A percentile compares a stretch with the other conserved stretches of the same genome.
phyloP scores from a whole-genome alignment of 163 green algal genomes.

The Scenedesmus sp. region DNA sequence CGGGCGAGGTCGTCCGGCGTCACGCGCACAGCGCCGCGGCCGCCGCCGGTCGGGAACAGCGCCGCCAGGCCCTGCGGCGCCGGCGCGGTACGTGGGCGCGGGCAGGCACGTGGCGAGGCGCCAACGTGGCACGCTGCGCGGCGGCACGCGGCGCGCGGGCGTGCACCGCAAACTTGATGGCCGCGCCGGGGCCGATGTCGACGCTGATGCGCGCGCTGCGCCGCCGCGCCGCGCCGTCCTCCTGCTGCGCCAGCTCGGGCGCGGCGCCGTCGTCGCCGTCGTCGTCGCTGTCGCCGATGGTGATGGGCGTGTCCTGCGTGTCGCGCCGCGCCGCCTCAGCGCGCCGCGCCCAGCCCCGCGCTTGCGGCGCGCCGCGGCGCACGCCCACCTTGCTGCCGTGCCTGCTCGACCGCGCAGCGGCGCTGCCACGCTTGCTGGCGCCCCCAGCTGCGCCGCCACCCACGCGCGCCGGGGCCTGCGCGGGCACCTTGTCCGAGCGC shows the following conservation, averaged over 20 bases:
- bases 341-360: no score
- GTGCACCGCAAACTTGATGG: constrained; percentile 13
- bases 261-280: background rate
- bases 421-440: no score
- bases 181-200: background rate
- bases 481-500: no score
- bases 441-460: no score
- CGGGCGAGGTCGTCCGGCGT: constrained; percentile 71
- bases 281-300: constrained; percentile 3
- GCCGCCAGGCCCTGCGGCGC: constrained; percentile 15
- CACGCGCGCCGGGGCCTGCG: no score
- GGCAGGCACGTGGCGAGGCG: background rate
- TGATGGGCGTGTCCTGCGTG: constrained; percentile 17
- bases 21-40: constrained; percentile 47
- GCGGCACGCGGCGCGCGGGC: no score
- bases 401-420: no score
- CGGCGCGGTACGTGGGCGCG: background rate
- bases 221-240: background rate
- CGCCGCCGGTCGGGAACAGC: constrained; percentile 22
- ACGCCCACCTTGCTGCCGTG: no score
- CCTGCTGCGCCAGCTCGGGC: background rate
- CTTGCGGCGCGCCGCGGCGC: no score
- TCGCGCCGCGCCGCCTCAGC: no score
- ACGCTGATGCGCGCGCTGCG: background rate
- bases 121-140: no score